Percentiles rank a stretch among this genome's conserved stretches.
Evolutionary conservation across 768 basidiomycete genomes (phyloP).

Genomic region (Clathrus columnatus): DNA sequence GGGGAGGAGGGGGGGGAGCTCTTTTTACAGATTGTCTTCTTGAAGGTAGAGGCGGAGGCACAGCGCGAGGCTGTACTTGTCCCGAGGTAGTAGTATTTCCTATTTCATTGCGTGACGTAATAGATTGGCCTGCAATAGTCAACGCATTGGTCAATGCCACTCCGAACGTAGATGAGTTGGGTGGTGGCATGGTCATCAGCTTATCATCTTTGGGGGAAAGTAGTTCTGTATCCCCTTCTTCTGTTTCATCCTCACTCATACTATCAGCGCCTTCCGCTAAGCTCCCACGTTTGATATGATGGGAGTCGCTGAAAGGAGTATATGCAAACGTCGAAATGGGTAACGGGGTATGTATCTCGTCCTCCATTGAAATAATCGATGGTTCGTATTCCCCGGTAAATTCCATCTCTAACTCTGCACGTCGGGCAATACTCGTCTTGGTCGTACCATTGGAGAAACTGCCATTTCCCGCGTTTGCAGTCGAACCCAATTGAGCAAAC

Average conservation of each 20-base stretch:
- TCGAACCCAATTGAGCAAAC: no score
- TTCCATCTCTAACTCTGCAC: constrained; percentile 19
- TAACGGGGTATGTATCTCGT: constrained; percentile 15
- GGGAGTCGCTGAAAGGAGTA: constrained; percentile 37
- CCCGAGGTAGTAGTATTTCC: constrained; percentile 5
- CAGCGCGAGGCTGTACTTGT: neutral
- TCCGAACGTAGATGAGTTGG: neutral
- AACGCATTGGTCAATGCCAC: neutral
- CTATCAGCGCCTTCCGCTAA: neutral
- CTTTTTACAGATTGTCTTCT: neutral
- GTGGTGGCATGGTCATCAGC: neutral
- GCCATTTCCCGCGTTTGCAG: neutral
- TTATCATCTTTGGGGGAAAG: constrained; percentile 7
- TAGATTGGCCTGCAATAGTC: neutral
- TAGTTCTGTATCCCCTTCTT: no score
- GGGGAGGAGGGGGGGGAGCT: constrained; percentile 6
- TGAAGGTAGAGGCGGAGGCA: constrained; percentile 4
- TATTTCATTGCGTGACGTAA: neutral
- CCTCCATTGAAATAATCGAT: constrained; percentile 19
- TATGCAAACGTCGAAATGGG: constrained; percentile 23
- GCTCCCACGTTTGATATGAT: constrained; percentile 23
- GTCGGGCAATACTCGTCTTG: constrained; percentile 14
- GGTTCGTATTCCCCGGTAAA: constrained; percentile 15
- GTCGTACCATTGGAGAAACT: neutral
- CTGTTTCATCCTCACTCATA: constrained; percentile 1